Percentiles rank a stretch among this genome's conserved stretches.
Conservation (phyloP, 2,329 filamentous ascomycete species). For the Huntiella abstrusa region DNA sequence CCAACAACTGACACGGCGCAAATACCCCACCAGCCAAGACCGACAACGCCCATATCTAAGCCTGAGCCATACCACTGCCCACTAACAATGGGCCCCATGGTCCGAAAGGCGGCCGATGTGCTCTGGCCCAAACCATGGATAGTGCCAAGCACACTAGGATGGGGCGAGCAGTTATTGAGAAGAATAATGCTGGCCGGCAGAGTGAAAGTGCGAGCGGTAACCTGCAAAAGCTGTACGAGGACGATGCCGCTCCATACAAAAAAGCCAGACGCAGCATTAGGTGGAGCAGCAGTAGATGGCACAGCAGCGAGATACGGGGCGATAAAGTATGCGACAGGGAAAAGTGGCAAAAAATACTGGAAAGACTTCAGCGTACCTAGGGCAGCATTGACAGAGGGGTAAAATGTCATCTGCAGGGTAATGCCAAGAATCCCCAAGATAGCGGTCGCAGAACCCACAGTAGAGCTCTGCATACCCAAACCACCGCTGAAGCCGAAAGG, state of each 20-base stretch:
- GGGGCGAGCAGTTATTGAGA: conserved; percentile 41
- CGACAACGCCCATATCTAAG: conserved; percentile 26
- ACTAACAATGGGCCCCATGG: conserved; percentile 30
- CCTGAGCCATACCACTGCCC: conserved; percentile 30
- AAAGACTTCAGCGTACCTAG: conserved; percentile 51
- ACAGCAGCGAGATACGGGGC: conserved; percentile 48
- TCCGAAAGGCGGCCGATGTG: conserved; percentile 29
- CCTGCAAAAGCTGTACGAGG: conserved; percentile 46
- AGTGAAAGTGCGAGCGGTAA: conserved; percentile 53
- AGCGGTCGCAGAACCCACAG: conserved; percentile 50
- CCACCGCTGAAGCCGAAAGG: conserved; percentile 43
- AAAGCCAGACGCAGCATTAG: conserved; percentile 25
- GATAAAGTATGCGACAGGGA: conserved; percentile 47
- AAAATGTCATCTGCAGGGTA: conserved; percentile 47
- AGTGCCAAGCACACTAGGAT: conserved; percentile 37
- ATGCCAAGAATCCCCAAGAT: conserved; percentile 53
- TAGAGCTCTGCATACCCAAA: conserved; percentile 45
- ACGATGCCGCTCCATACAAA: conserved; percentile 42
- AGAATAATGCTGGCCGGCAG: conserved; percentile 39
- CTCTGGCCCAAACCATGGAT: conserved; percentile 35
- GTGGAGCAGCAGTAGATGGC: conserved; percentile 27
- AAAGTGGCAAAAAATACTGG: conserved; percentile 43
- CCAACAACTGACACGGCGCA: conserved; percentile 34
- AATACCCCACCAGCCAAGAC: conserved; percentile 29
- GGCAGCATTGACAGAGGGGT: conserved; percentile 43